Evolutionary conservation across 1,139 yeast genomes (phyloP), one percentile per base, ranked within the genome.

Genomic region (Sugiyamaella sp.): DNA sequence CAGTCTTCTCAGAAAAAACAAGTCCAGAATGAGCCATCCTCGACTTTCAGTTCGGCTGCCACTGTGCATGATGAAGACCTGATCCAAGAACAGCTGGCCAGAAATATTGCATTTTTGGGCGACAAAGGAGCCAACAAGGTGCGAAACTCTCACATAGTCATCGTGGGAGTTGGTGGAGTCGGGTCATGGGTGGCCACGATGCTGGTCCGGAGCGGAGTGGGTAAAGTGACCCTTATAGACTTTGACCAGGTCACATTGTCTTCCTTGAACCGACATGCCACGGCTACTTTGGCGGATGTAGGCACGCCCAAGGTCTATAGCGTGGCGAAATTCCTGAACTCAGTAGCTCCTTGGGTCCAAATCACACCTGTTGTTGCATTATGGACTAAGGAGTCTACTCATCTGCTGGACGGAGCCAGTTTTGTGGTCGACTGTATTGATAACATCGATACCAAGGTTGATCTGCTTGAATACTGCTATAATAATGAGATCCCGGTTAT

Each of bases 91-190:
- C 98, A 93, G 69, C 79, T 91, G 41, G 96, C 98, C 0, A 77
- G 99, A 60, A 93, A 91, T 74, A 86, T 89, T 67, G 97, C 96
- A 1, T 93, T 93, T 66, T 75, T 93, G 33, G 90, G 96, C 2
- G 87, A 85, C 49, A 86, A 84, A 17, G 98, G 97, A 1, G 83
- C 89, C 81, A 70, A 73, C n/a, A 82, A 81, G 57, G 80, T 93
- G 19, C 81, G 96, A 54, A 71, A 76, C n/a, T 85, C 89, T 63
- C 79, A 82, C 57, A 81, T 93, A 1, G 86, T 89, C 2, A 87
- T 93, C 16, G 97, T 93, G n/a, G 99, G 99, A 25, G 95, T 93
- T 8, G 99, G 99, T 51, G 99, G 99, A 46, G 99, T 93, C 33
- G 99, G 99, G 1, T 90, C 98, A 0, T 91, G 97, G 95, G 96